Percentiles rank a stretch among this genome's conserved stretches.
Conservation (phyloP, 2,329 filamentous ascomycete species). For the Fusarium sterilihyphosum region DNA sequence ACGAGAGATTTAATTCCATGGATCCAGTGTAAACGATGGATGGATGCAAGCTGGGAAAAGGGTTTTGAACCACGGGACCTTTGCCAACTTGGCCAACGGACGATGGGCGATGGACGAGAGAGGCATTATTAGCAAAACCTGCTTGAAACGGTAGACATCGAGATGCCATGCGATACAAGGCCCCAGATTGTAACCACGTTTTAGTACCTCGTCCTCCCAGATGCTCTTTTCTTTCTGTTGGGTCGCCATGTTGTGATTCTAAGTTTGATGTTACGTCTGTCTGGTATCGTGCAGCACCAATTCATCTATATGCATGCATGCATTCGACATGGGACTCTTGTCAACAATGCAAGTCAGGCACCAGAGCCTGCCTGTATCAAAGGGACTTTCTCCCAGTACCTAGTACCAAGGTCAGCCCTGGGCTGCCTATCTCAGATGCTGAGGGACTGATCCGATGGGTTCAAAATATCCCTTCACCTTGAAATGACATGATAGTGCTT, state of each 20-base stretch:
- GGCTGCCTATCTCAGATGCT: slow-evolving; percentile 28
- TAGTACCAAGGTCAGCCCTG: slow-evolving; percentile 11
- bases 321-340: slow-evolving; percentile 28
- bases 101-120: neutral
- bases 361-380: slow-evolving; percentile 11
- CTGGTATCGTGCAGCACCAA: slow-evolving; percentile 25
- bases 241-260: slow-evolving; percentile 18
- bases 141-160: slow-evolving; percentile 22
- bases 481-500: slow-evolving; percentile 24
- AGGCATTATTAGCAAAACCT: slow-evolving; percentile 23
- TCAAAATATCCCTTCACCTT: slow-evolving; percentile 19
- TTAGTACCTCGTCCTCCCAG: slow-evolving; percentile 1
- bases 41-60: neutral
- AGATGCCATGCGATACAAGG: slow-evolving; percentile 16
- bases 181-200: slow-evolving; percentile 12
- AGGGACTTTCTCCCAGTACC: slow-evolving; percentile 10
- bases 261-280: slow-evolving; percentile 10
- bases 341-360: slow-evolving; percentile 27
- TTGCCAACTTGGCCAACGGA: slow-evolving; percentile 17
- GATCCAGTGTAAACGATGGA: neutral
- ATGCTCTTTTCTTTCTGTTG: slow-evolving; percentile 12
- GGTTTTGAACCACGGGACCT: slow-evolving; percentile 28
- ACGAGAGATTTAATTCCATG: slow-evolving; percentile 39
- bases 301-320: slow-evolving; percentile 22
- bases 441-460: slow-evolving; percentile 31